Evolutionary conservation across 192 early-diverging fungal species (phyloP).

Genomic region (Borealophlyctis nickersoniae): DNA sequence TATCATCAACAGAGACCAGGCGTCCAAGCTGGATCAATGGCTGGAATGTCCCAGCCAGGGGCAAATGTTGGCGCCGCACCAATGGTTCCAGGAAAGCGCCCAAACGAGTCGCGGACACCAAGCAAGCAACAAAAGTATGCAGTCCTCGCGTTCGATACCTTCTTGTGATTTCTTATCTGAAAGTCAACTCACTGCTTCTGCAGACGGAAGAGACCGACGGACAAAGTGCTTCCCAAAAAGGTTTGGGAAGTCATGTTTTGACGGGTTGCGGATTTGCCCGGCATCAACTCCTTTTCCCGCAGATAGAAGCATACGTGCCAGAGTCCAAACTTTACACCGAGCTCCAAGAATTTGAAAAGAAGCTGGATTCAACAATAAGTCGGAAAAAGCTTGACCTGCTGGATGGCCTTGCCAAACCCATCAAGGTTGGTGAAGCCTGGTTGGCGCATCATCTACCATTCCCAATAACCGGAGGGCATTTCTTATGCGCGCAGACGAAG

Average conservation of each 20-base stretch:
- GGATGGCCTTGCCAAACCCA: slow-evolving; percentile 40
- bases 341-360: slow-evolving; percentile 82
- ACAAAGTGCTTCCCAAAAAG: slow-evolving; percentile 36
- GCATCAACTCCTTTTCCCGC: slow-evolving; percentile 30
- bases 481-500: slow-evolving; percentile 39
- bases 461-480: neutral
- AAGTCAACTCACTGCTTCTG: too few relatives aligned
- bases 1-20: too few relatives aligned
- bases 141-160: too few relatives aligned
- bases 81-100: too few relatives aligned
- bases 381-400: slow-evolving; percentile 87
- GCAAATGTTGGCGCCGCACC: too few relatives aligned
- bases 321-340: slow-evolving; percentile 87
- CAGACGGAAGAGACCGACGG: slow-evolving; percentile 37
- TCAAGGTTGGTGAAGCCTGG: slow-evolving; percentile 4
- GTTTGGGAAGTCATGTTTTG: neutral
- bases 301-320: slow-evolving; percentile 88
- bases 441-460: neutral
- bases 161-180: too few relatives aligned
- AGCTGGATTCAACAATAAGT: slow-evolving; percentile 84
- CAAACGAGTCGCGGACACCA: too few relatives aligned
- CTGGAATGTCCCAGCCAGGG: too few relatives aligned
- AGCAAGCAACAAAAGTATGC: too few relatives aligned
- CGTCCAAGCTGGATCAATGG: too few relatives aligned
- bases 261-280: neutral